phyloP scores from a whole-genome alignment of 768 basidiomycete species.

The Tylopilus rubrobrunneus region DNA sequence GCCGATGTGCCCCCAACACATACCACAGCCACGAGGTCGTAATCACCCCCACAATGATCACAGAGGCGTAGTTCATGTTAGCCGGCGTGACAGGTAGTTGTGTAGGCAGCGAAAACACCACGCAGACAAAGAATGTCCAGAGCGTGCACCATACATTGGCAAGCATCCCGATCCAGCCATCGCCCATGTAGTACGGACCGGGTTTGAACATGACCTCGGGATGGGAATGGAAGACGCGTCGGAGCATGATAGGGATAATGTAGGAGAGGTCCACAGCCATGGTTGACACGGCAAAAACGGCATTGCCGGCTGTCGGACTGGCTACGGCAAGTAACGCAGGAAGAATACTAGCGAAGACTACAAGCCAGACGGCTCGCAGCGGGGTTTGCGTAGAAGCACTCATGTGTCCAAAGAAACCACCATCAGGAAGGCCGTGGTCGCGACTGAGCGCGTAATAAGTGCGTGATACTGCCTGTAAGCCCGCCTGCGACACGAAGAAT shows the following conservation, averaged over 20 bases:
- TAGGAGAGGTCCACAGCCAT: constrained; percentile 53
- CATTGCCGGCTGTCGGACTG: constrained; percentile 48
- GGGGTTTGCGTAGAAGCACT: constrained; percentile 49
- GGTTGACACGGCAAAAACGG: constrained; percentile 53
- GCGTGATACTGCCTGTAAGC: constrained; percentile 53
- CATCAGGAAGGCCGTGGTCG: constrained; percentile 52
- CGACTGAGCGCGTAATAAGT: constrained; percentile 59
- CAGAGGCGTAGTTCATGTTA: constrained; percentile 53
- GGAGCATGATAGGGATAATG: constrained; percentile 53
- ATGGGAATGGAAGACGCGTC: constrained; percentile 49
- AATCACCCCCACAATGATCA: constrained; percentile 27
- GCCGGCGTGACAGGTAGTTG: constrained; percentile 41
- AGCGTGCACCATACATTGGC: constrained; percentile 44
- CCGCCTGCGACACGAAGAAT: constrained; percentile 50
- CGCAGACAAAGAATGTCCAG: constrained; percentile 44
- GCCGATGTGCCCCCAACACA: constrained; percentile 45
- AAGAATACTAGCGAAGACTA: constrained; percentile 40
- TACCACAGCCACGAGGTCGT: constrained; percentile 46
- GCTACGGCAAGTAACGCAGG: constrained; percentile 50
- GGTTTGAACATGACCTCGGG: constrained; percentile 58
- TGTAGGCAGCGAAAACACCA: constrained; percentile 51
- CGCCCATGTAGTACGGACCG: constrained; percentile 59
- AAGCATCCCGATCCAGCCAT: constrained; percentile 42
- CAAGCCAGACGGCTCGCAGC: constrained; percentile 51
- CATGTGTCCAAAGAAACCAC: constrained; percentile 52